Evolutionary conservation across 441 rosid species (phyloP), one percentile per base, ranked within the genome.

Genomic region (Omphalea diandra): DNA sequence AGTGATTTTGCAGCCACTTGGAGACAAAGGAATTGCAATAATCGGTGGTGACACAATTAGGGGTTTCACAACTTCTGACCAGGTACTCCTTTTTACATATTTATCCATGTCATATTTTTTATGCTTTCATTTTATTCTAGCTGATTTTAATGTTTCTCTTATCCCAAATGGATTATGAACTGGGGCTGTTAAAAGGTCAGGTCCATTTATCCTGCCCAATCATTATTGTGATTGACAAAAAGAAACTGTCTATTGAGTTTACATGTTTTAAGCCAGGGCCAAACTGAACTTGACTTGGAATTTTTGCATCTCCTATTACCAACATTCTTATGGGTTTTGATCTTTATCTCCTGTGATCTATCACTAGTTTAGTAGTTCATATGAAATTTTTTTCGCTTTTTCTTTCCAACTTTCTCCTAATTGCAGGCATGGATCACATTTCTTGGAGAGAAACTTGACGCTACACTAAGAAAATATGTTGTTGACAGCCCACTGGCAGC

Each of bases 1-100:
- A 47, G 96, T 91, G 79, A 88, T 91, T 79, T 81, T 94, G 83
- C 97, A 91, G 83, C 95, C 97, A 50, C 84, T 91, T 69, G 92
- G 94, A 54, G 93, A 87, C 69, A 83, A 73, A 74, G 94, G 98
- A 72, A 57, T 90, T 55, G 83, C 79, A 10, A 36, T 91, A 49
- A 86, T 94, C 69, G 97, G 97, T 3, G 97, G 97, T 71, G 87
- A 94, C 82, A 91, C 88, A 7, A 79, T 91, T 68, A 88, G 92
- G 82, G 98, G 95, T 56, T 54, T 89, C 81, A 85, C 96, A 9
- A 67, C 83, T 71, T 83, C 93, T 58, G 98, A 94, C 75, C 98
- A 94, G 97, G 97, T 91, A 58, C 58, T 63, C 53, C 27, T 60
- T 61, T 41, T 36, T n/a, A 27, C 2, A 54, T 40, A 38, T 62